Evolutionary conservation across 768 basidiomycete species (phyloP).

Genomic region (Termitomyces sp.): DNA sequence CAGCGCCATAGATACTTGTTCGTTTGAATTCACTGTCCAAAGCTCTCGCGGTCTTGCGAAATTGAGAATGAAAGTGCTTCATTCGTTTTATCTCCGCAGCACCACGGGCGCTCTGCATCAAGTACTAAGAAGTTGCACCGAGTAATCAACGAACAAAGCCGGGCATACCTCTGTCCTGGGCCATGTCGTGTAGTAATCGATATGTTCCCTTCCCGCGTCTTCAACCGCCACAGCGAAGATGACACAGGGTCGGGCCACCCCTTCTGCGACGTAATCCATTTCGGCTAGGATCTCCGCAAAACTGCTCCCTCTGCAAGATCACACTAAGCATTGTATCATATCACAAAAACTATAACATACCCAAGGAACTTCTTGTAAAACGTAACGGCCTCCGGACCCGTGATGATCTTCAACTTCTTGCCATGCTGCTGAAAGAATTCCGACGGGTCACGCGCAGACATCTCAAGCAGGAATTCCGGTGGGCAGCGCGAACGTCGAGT

Average conservation of each 20-base stretch:
- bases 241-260: slow-evolving; percentile 28
- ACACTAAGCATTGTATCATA: neutral
- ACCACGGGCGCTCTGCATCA: slow-evolving; percentile 14
- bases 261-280: slow-evolving; percentile 10
- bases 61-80: slow-evolving; percentile 40
- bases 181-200: slow-evolving; percentile 55
- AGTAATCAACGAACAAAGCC: neutral
- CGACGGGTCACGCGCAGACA: slow-evolving; percentile 31
- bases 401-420: slow-evolving; percentile 40
- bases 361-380: slow-evolving; percentile 41
- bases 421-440: slow-evolving; percentile 29
- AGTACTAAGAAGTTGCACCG: neutral
- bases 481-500: slow-evolving; percentile 42
- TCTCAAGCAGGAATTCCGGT: slow-evolving; percentile 44
- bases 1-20: slow-evolving; percentile 21
- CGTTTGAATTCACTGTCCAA: slow-evolving; percentile 44
- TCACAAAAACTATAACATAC: slow-evolving; percentile 27
- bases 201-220: slow-evolving; percentile 37
- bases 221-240: slow-evolving; percentile 46
- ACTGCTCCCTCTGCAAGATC: slow-evolving; percentile 12
- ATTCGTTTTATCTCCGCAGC: slow-evolving; percentile 11
- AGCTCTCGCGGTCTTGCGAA: slow-evolving; percentile 36
- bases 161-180: slow-evolving; percentile 36
- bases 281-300: slow-evolving; percentile 18
- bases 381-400: slow-evolving; percentile 38